Conservation (phyloP, 106 monocot species). For the Posidonia australis region DNA sequence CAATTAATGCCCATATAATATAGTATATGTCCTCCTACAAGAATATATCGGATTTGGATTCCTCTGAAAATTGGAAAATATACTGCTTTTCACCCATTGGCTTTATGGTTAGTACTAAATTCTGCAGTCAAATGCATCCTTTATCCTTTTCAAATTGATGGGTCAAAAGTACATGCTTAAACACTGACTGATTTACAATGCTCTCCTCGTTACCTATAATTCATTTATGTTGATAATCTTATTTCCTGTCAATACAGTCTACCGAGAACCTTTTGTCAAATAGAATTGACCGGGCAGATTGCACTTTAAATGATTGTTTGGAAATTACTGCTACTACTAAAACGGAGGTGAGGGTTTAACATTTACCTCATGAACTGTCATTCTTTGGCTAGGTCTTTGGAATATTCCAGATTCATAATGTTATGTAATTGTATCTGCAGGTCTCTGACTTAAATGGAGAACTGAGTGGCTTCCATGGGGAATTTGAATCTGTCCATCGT, state of each 20-base stretch:
- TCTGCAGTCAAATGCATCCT: no score
- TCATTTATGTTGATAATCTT: no score
- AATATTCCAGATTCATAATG: neutral
- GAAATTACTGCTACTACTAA: constrained; percentile 13
- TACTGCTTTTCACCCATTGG: no score
- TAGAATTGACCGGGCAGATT: constrained; percentile 26
- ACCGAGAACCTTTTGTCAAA: constrained; percentile 15
- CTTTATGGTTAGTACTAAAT: no score
- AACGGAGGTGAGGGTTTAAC: constrained; percentile 5
- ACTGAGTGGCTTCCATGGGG: constrained; percentile 9
- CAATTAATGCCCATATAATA: no score
- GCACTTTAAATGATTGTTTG: constrained; percentile 18
- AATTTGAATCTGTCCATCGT: constrained; percentile 21
- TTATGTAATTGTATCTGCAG: constrained; percentile 1
- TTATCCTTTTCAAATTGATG: no score
- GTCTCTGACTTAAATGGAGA: constrained; percentile 20
- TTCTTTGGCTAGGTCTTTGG: neutral
- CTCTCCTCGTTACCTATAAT: no score
- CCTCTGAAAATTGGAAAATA: no score
- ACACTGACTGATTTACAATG: no score
- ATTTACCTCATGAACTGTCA: neutral
- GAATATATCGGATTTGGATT: no score
- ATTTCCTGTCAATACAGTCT: constrained; percentile 3
- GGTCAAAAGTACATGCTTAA: no score
- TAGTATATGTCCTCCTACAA: no score